Conservation (phyloP, 2,329 filamentous ascomycete species). For the Sporothrix euskadiensis region DNA sequence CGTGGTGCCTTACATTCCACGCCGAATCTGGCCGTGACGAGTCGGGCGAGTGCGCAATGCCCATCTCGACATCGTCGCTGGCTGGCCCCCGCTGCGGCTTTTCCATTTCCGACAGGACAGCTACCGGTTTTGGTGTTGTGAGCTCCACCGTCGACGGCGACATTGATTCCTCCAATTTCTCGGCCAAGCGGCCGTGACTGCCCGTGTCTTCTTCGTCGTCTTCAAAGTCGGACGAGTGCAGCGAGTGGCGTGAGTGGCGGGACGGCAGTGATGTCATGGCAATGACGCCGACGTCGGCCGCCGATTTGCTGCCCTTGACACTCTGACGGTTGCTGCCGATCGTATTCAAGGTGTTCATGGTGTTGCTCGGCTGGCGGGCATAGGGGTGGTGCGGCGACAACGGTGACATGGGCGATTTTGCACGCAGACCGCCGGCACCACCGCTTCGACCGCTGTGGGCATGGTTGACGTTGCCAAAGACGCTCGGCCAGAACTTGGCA, state of each 20-base stretch:
- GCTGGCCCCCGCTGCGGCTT: not conserved
- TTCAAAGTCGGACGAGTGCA: constrained; percentile 5
- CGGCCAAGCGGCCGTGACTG: not conserved
- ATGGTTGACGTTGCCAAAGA: constrained; percentile 17
- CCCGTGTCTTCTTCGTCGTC: not conserved
- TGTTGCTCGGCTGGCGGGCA: constrained; percentile 1
- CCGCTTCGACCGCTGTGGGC: not conserved
- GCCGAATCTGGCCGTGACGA: not conserved
- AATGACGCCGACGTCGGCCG: constrained; percentile 17
- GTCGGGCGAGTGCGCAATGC: not conserved
- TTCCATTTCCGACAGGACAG: not conserved
- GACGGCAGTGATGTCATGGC: constrained; percentile 22
- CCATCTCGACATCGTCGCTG: constrained; percentile 15
- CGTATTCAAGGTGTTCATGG: not conserved
- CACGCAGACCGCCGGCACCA: not conserved
- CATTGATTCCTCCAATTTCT: not conserved
- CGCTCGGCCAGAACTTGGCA: constrained; percentile 26
- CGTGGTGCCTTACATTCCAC: not conserved
- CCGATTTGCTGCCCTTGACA: not conserved
- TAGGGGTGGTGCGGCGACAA: constrained; percentile 8
- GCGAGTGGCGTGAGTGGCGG: not conserved
- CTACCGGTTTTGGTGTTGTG: not conserved
- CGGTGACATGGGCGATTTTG: not conserved
- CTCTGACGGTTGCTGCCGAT: not conserved
- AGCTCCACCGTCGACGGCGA: constrained; percentile 1